Conservation (phyloP, 805 yeast genomes). For the Hanseniaspora singularis region DNA sequence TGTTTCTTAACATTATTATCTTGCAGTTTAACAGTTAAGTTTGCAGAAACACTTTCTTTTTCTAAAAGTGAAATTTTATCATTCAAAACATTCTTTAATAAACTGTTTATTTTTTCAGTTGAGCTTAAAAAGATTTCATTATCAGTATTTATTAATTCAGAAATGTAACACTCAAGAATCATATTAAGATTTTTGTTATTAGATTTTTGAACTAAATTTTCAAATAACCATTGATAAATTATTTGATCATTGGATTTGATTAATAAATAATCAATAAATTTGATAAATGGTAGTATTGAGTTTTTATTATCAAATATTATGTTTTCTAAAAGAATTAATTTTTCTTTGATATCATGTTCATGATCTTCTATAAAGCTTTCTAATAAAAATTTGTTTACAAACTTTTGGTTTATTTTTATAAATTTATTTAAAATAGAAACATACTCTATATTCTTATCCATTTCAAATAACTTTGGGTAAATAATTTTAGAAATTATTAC, state of each 20-base stretch:
- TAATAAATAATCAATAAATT: constrained; percentile 9
- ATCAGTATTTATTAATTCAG: constrained; percentile 20
- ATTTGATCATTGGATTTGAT: neutral
- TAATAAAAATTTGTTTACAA: constrained; percentile 7
- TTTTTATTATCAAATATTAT: neutral
- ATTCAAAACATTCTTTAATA: neutral
- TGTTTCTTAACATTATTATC: neutral
- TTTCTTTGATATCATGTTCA: neutral
- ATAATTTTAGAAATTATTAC: neutral
- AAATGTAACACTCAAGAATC: constrained; percentile 30
- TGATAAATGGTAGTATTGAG: neutral
- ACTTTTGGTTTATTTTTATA: neutral
- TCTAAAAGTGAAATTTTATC: neutral
- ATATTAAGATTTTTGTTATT: constrained; percentile 22
- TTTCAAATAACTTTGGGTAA: constrained; percentile 5
- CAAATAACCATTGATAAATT: constrained; percentile 13
- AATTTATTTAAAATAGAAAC: constrained; percentile 1
- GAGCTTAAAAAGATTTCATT: neutral
- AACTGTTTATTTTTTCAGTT: neutral
- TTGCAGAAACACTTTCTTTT: neutral
- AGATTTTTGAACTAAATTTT: constrained; percentile 12
- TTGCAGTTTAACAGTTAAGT: neutral
- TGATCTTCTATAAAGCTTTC: constrained; percentile 4
- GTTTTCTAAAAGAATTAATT: neutral
- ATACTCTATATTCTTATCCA: constrained; percentile 3